These are phyloP conservation scores for Trypanosoma platydactyli DNA, from an alignment of 208 protist genomes.

Conservation along the genomic window DNA sequence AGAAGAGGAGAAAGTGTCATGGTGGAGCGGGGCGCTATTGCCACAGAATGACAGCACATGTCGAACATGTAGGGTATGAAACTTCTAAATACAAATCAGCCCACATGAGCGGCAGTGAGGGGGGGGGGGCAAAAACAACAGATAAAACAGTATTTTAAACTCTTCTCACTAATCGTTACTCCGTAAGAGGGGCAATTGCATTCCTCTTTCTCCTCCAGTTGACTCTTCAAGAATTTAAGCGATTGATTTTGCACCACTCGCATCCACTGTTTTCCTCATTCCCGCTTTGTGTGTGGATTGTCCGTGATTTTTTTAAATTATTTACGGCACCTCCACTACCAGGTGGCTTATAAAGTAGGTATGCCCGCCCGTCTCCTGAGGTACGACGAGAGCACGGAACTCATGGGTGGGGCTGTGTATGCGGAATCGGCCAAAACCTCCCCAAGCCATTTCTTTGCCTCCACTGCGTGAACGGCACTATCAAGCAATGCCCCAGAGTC, in stretches of 20 bases:
- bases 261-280: not conserved
- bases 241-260: not conserved
- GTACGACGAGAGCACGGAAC: conserved; percentile 65
- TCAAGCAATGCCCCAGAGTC: conserved; percentile 9
- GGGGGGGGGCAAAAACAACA: conserved; percentile 25
- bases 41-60: too few species aligned
- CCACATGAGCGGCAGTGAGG: too few species aligned
- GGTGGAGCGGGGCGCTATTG: too few species aligned
- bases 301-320: conserved; percentile 2
- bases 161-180: too few species aligned
- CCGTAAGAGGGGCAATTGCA: not conserved
- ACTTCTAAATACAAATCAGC: too few species aligned
- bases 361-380: conserved; percentile 38
- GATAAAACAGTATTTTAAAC: not conserved
- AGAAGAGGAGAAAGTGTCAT: conserved; percentile 24
- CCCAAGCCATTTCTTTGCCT: conserved; percentile 48
- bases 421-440: conserved; percentile 69
- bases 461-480: conserved; percentile 17
- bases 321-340: not conserved
- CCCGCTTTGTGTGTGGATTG: not conserved
- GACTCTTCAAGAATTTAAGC: not conserved
- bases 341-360: conserved; percentile 1
- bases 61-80: too few species aligned
- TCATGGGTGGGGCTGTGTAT: conserved; percentile 80
- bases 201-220: not conserved